A percentile compares a stretch with the other conserved stretches of the same genome.
phyloP scores from a whole-genome alignment of 1,284 basidiomycete genomes.

The Ganoderma sinense region DNA sequence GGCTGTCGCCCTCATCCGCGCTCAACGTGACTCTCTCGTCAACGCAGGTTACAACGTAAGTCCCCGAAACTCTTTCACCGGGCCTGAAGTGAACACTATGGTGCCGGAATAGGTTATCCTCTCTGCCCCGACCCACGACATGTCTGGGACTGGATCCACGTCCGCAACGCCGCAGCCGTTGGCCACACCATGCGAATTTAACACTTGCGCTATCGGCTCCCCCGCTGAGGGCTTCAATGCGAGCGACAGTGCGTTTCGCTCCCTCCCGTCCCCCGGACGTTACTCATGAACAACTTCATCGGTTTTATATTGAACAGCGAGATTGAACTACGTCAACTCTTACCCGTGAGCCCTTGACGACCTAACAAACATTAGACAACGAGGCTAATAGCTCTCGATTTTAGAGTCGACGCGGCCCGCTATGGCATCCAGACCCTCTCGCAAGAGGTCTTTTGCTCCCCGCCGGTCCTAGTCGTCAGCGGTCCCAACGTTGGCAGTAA shows the following conservation, averaged over 20 bases:
- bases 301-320: slow-evolving; percentile 25
- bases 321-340: slow-evolving; percentile 46
- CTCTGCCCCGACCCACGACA: slow-evolving; percentile 48
- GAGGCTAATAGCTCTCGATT: background rate
- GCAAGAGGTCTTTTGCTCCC: slow-evolving; percentile 48
- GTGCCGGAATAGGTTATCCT: slow-evolving; percentile 44
- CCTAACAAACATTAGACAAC: background rate
- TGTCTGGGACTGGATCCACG: slow-evolving; percentile 52
- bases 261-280: background rate
- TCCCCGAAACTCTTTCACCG: background rate
- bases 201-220: slow-evolving; percentile 50
- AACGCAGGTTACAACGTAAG: slow-evolving; percentile 51
- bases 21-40: slow-evolving; percentile 49
- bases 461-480: slow-evolving; percentile 58
- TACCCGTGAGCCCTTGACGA: slow-evolving; percentile 32
- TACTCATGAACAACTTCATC: background rate
- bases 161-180: slow-evolving; percentile 35
- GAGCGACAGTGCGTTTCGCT: slow-evolving; percentile 45
- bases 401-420: slow-evolving; percentile 49
- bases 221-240: slow-evolving; percentile 52
- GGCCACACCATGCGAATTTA: slow-evolving; percentile 48
- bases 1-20: slow-evolving; percentile 58
- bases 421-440: slow-evolving; percentile 56
- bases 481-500: slow-evolving; percentile 51
- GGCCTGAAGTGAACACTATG: background rate